These are phyloP conservation scores for Cyberlindnera euphorbiiphila DNA, from an alignment of 805 yeast species.

Conservation along the genomic window DNA sequence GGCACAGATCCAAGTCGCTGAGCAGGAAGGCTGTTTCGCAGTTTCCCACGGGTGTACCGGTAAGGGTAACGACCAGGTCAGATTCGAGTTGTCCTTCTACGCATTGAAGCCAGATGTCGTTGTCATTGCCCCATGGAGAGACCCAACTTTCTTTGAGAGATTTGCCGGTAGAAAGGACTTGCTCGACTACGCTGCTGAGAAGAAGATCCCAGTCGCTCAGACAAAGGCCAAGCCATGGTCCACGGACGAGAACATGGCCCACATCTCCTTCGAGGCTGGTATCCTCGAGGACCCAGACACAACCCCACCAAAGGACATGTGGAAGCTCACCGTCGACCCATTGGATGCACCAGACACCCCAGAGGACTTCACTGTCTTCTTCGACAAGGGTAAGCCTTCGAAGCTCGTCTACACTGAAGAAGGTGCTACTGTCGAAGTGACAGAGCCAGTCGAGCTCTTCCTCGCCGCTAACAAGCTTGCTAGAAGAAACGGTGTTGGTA, in stretches of 20 bases:
- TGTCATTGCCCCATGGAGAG: conserved; percentile 99
- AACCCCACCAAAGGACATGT: conserved; percentile 99
- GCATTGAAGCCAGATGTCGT: conserved; percentile 96
- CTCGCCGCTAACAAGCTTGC: conserved; percentile 90
- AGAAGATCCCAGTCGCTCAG: conserved; percentile 92
- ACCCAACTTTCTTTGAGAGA: conserved; percentile 88
- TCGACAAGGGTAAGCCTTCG: conserved; percentile 82
- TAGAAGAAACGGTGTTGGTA: conserved; percentile 99
- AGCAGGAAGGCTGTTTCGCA: conserved; percentile 96
- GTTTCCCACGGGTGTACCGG: conserved; percentile 99
- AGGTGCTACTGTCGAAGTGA: conserved; percentile 53
- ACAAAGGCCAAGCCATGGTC: conserved; percentile 99
- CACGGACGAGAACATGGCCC: conserved; percentile 98
- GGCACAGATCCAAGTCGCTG: conserved; percentile 97
- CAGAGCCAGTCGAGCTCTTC: conserved; percentile 91
- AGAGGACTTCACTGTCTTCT: conserved; percentile 80
- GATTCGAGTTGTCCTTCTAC: conserved; percentile 95
- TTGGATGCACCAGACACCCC: conserved; percentile 91
- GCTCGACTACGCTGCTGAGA: conserved; percentile 87
- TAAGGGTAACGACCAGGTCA: conserved; percentile 98
- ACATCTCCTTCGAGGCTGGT: conserved; percentile 99
- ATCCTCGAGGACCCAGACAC: conserved; percentile 97
- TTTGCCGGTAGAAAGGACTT: conserved; percentile 98
- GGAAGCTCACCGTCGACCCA: conserved; percentile 98
- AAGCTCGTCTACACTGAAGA: conserved; percentile 66